These are phyloP conservation scores for Parasarocladium wereldwijsianum DNA, from an alignment of 2,329 filamentous ascomycete genomes.

Conservation along the genomic window DNA sequence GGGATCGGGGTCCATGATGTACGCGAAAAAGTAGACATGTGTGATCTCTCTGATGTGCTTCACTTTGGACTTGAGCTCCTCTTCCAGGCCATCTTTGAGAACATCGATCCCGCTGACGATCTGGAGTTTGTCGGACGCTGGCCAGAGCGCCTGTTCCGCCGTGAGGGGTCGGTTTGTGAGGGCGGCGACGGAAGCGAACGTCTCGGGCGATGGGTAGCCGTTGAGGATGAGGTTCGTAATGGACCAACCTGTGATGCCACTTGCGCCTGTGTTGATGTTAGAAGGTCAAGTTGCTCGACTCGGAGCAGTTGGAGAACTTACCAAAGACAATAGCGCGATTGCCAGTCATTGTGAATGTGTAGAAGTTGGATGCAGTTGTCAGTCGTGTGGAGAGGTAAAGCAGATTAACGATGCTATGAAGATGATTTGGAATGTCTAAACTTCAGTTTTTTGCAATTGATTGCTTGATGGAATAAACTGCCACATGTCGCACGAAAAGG, in stretches of 20 bases:
- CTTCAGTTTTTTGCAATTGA: too few relatives aligned
- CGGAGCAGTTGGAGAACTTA: slow-evolving; percentile 2
- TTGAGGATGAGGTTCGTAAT: slow-evolving; percentile 30
- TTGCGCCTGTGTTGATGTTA: slow-evolving; percentile 22
- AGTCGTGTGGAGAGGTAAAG: too few relatives aligned
- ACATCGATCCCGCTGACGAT: slow-evolving; percentile 20
- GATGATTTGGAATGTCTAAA: too few relatives aligned
- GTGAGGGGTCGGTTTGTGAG: slow-evolving; percentile 28
- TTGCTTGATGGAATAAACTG: too few relatives aligned
- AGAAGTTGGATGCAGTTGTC: background rate
- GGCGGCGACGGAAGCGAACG: slow-evolving; percentile 28
- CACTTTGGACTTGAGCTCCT: slow-evolving; percentile 18
- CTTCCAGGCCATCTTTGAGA: slow-evolving; percentile 16
- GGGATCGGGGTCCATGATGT: slow-evolving; percentile 19
- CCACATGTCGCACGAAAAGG: too few relatives aligned
- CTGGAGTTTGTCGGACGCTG: slow-evolving; percentile 15
- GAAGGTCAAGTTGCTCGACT: background rate
- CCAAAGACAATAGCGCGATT: slow-evolving; percentile 11
- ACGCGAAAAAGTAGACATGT: slow-evolving; percentile 27
- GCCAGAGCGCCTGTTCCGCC: slow-evolving; percentile 14
- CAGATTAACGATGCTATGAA: too few relatives aligned
- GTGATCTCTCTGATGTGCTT: slow-evolving; percentile 21
- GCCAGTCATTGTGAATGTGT: slow-evolving; percentile 7
- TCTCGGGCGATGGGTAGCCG: slow-evolving; percentile 26
- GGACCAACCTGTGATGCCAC: slow-evolving; percentile 34